A percentile compares a stretch with the other conserved stretches of the same genome.
Conservation (phyloP, 495 filamentous ascomycete genomes). For the Stereocaulon alpinum region DNA sequence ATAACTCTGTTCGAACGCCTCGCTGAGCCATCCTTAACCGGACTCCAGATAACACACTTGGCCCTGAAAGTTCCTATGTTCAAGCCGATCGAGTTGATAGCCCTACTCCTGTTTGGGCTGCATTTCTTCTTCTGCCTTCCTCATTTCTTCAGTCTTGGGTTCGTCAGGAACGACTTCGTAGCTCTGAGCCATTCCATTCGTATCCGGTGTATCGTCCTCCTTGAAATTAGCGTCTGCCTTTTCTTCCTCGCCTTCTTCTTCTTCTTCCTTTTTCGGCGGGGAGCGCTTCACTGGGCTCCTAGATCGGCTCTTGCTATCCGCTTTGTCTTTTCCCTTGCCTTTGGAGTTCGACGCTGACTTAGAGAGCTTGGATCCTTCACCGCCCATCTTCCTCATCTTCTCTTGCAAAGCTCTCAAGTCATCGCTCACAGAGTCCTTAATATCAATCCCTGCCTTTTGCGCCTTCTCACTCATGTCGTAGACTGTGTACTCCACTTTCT, state of each 20-base stretch:
- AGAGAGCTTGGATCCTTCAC: background rate
- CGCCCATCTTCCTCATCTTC: slow-evolving; percentile 9
- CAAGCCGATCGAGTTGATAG: background rate
- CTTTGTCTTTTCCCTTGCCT: slow-evolving; percentile 1
- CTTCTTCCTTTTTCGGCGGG: background rate
- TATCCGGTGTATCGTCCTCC: slow-evolving; percentile 1
- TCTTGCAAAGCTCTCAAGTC: slow-evolving; percentile 1
- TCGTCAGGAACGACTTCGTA: slow-evolving; percentile 23
- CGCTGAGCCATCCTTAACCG: background rate
- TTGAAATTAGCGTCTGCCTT: background rate
- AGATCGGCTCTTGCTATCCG: background rate
- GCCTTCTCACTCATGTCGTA: slow-evolving; percentile 5
- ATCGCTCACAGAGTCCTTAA: background rate
- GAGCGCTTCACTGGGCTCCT: background rate
- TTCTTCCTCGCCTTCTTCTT: background rate
- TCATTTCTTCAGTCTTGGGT: slow-evolving; percentile 17
- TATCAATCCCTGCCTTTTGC: background rate
- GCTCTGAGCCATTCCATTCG: background rate
- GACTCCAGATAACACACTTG: background rate
- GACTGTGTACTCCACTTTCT: slow-evolving; percentile 11
- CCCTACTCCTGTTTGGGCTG: slow-evolving; percentile 10
- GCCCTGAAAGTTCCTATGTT: background rate
- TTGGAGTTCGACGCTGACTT: background rate
- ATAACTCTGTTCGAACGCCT: background rate
- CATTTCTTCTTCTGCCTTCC: slow-evolving; percentile 20